Conservation (phyloP, 345 rosid genomes). For the Boechera retrofracta region DNA sequence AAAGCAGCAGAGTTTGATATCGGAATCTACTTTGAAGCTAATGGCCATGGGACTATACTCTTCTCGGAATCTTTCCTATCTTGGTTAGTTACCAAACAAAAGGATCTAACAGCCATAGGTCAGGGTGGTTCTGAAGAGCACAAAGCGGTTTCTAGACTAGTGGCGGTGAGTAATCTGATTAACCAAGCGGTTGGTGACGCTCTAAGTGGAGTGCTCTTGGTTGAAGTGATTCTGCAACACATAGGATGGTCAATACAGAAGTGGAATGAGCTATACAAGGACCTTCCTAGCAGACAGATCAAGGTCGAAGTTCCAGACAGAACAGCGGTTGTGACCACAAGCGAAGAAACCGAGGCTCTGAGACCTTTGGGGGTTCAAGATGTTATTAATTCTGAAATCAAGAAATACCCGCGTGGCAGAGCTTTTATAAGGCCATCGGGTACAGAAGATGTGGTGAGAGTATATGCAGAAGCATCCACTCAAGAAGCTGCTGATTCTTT, state of each 20-base stretch:
- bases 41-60: constrained; percentile 96
- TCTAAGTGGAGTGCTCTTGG: constrained; percentile 84
- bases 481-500: constrained; percentile 81
- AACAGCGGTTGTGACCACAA: constrained; percentile 72
- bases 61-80: constrained; percentile 66
- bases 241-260: constrained; percentile 80
- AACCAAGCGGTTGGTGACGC: constrained; percentile 99
- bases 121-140: constrained; percentile 75
- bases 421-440: constrained; percentile 91
- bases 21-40: constrained; percentile 96
- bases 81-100: constrained; percentile 59
- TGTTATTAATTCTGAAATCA: constrained; percentile 74
- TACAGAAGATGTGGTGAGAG: constrained; percentile 92
- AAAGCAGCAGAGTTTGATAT: constrained; percentile 82
- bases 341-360: constrained; percentile 78
- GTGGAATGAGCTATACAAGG: constrained; percentile 84
- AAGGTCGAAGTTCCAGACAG: constrained; percentile 95
- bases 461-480: constrained; percentile 90
- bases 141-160: constrained; percentile 73
- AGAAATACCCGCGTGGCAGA: constrained; percentile 65
- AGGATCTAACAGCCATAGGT: constrained; percentile 45
- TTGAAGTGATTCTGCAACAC: constrained; percentile 78
- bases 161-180: constrained; percentile 81
- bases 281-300: constrained; percentile 89
- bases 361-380: constrained; percentile 88